phyloP scores from a whole-genome alignment of 768 basidiomycete species.

The Amanita rimosa region DNA sequence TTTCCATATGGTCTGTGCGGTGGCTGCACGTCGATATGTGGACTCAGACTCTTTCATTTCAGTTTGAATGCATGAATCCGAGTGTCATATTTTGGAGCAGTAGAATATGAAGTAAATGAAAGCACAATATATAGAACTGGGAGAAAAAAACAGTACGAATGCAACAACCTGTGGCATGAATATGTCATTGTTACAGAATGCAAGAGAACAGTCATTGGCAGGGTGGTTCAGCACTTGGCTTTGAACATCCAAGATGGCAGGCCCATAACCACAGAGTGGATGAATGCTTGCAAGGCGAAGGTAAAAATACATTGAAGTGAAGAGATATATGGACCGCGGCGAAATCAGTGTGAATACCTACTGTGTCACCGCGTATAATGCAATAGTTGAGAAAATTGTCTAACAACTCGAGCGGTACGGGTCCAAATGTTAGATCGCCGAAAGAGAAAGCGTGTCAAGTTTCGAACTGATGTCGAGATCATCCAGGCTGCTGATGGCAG shows the following conservation, averaged over 20 bases:
- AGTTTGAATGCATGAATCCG: neutral
- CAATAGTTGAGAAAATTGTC: neutral
- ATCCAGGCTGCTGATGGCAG: neutral
- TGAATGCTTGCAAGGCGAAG: neutral
- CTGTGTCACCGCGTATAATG: neutral
- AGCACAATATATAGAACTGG: neutral
- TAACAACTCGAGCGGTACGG: neutral
- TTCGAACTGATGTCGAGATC: slow-evolving; percentile 1
- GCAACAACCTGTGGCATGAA: neutral
- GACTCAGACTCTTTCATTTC: too few relatives aligned
- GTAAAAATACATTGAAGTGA: slow-evolving; percentile 1
- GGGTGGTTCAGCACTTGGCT: neutral
- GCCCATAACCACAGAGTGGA: neutral
- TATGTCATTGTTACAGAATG: slow-evolving; percentile 3
- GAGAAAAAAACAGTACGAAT: neutral
- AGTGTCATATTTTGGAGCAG: slow-evolving; percentile 1
- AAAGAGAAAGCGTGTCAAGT: slow-evolving; percentile 9
- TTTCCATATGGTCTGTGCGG: slow-evolving; percentile 2
- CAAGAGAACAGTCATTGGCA: neutral
- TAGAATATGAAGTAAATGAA: neutral
- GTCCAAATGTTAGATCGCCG: neutral
- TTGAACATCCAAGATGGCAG: neutral
- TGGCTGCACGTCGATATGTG: too few relatives aligned
- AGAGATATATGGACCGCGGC: neutral
- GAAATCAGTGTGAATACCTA: neutral